Evolutionary conservation across 352 stramenopile genomes (phyloP).

Genomic region (Blastocystis sp.): DNA sequence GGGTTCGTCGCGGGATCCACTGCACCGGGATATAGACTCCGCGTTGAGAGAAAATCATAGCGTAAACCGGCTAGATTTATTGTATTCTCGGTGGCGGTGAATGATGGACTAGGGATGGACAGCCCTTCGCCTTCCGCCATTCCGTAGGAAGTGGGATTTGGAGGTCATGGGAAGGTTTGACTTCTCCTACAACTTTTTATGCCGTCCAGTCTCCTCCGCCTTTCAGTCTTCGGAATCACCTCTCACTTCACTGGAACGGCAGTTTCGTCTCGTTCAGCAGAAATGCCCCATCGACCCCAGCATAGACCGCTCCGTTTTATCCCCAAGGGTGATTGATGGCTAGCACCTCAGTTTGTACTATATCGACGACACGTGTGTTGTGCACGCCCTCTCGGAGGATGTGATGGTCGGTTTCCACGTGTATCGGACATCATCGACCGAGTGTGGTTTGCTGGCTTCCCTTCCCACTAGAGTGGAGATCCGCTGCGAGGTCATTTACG

Average conservation of each 20-base stretch:
- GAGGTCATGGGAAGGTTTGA: not conserved
- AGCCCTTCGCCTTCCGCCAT: not conserved
- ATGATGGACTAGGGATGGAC: not conserved
- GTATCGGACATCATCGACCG: not conserved
- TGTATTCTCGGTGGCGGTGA: too few relatives aligned
- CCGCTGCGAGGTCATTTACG: slow-evolving; percentile 9
- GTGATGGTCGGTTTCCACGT: slow-evolving; percentile 2
- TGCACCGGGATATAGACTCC: not conserved
- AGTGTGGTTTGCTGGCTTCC: not conserved
- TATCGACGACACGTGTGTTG: not conserved
- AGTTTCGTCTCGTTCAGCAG: not conserved
- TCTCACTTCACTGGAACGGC: not conserved
- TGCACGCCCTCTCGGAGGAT: not conserved
- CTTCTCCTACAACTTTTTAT: slow-evolving; percentile 16
- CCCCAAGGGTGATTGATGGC: not conserved
- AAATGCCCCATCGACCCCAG: not conserved
- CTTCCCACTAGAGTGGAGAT: not conserved
- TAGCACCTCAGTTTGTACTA: slow-evolving; percentile 38
- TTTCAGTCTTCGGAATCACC: not conserved
- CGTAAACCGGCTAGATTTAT: too few relatives aligned
- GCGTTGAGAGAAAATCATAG: too few relatives aligned
- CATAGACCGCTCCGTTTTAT: not conserved
- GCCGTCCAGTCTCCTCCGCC: not conserved
- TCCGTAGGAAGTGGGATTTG: not conserved
- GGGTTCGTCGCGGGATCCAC: not conserved